Percentiles rank a stretch among this genome's conserved stretches.
These are phyloP conservation scores for Trypanosoma vivax DNA, from an alignment of 208 protist genomes.

Conservation along the genomic window DNA sequence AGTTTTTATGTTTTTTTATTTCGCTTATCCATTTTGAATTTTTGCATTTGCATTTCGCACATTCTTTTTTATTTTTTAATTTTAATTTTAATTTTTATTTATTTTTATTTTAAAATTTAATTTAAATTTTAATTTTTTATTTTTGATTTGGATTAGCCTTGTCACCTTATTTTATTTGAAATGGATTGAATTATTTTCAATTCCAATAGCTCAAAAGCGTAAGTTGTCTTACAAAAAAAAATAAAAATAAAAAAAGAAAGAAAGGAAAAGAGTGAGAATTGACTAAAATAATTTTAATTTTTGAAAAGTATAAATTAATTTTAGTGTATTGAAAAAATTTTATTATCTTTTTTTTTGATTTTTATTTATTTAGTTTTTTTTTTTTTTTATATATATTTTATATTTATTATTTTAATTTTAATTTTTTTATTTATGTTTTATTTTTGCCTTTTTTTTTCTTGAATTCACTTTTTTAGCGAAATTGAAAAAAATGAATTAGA, in stretches of 20 bases:
- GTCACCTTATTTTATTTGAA: neutral
- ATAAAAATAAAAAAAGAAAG: no score
- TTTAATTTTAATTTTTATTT: neutral
- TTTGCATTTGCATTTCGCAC: conserved; percentile 6
- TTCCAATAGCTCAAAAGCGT: no score
- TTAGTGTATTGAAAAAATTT: no score
- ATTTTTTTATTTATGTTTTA: conserved; percentile 4
- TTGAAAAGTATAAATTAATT: no score
- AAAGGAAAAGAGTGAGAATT: no score
- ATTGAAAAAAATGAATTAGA: no score
- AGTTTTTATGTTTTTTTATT: no score
- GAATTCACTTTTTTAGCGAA: conserved; percentile 15
- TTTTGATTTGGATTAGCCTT: neutral
- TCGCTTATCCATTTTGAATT: no score
- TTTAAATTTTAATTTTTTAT: neutral
- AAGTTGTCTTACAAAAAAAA: no score
- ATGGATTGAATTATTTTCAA: no score
- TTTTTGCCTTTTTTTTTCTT: conserved; percentile 6
- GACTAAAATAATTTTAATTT: no score
- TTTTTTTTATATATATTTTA: conserved; percentile 4
- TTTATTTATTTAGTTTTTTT: neutral
- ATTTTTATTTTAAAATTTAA: neutral
- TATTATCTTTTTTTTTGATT: no score
- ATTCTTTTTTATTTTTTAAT: conserved; percentile 6
- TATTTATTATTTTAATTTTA: conserved; percentile 1